These are phyloP conservation scores for Paxillus rubicundulus DNA, from an alignment of 768 basidiomycete species.

Conservation along the genomic window DNA sequence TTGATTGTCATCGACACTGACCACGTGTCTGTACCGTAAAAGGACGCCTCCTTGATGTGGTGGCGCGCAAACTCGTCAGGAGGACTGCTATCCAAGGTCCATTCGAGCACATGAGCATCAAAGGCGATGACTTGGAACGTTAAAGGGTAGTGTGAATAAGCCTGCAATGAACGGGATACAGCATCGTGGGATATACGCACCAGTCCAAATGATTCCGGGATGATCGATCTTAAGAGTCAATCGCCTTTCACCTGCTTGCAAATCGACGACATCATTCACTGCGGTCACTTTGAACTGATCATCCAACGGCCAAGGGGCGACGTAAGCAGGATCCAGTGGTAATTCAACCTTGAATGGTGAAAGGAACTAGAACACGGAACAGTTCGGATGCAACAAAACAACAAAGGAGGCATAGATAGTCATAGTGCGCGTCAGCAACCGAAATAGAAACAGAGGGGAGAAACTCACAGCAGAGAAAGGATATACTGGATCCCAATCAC, in stretches of 20 bases:
- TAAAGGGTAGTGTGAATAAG: background rate
- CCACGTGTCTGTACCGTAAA: slow-evolving; percentile 75
- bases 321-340: slow-evolving; percentile 45
- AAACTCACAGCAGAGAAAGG: slow-evolving; percentile 69
- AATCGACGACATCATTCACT: slow-evolving; percentile 53
- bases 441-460: background rate
- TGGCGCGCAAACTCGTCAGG: slow-evolving; percentile 75
- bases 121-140: slow-evolving; percentile 70
- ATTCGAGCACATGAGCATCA: slow-evolving; percentile 82
- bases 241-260: slow-evolving; percentile 59
- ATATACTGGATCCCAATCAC: slow-evolving; percentile 86
- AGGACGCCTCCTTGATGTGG: slow-evolving; percentile 89
- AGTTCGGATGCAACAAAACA: too few species aligned
- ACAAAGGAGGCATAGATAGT: slow-evolving; percentile 2
- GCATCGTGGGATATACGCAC: slow-evolving; percentile 34
- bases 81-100: slow-evolving; percentile 80
- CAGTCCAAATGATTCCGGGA: slow-evolving; percentile 85
- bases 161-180: background rate
- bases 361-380: slow-evolving; percentile 57
- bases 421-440: background rate
- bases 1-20: slow-evolving; percentile 69
- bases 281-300: slow-evolving; percentile 54
- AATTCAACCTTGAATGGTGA: slow-evolving; percentile 79
- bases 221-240: slow-evolving; percentile 71
- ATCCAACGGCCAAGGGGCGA: slow-evolving; percentile 46